These are phyloP conservation scores for Epichloe amarillans DNA, from an alignment of 2,329 filamentous ascomycete genomes.

Conservation along the genomic window DNA sequence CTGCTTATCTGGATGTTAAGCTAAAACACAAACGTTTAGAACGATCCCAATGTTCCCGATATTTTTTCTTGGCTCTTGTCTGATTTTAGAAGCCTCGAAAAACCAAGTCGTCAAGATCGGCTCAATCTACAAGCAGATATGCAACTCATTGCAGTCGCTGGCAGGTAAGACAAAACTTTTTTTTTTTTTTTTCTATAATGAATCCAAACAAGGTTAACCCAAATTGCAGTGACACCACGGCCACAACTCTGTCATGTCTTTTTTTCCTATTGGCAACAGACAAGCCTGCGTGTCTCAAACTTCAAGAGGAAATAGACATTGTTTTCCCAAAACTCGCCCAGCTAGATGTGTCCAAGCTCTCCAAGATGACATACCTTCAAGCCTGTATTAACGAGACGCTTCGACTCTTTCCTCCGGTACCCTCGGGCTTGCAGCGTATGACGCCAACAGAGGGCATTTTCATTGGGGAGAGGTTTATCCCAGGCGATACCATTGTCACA, in stretches of 20 bases:
- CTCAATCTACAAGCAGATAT: slow-evolving; percentile 16
- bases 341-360: slow-evolving; percentile 10
- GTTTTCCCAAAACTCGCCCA: slow-evolving; percentile 3
- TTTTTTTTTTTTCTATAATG: background rate
- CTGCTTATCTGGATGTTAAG: too few relatives aligned
- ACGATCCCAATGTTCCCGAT: slow-evolving; percentile 13
- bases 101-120: slow-evolving; percentile 10
- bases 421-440: slow-evolving; percentile 19
- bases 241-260: slow-evolving; percentile 18
- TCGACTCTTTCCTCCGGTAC: slow-evolving; percentile 24
- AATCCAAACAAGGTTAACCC: background rate
- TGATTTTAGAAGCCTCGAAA: slow-evolving; percentile 11
- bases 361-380: slow-evolving; percentile 17
- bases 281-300: slow-evolving; percentile 8
- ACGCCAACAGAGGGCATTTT: slow-evolving; percentile 24
- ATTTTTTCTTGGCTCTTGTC: slow-evolving; percentile 21
- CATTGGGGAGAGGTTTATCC: slow-evolving; percentile 20
- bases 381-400: slow-evolving; percentile 27
- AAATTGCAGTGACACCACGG: slow-evolving; percentile 23
- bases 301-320: slow-evolving; percentile 24
- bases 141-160: slow-evolving; percentile 18
- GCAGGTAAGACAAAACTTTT: slow-evolving; percentile 12
- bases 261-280: slow-evolving; percentile 21
- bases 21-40: background rate
- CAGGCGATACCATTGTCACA: slow-evolving; percentile 22